These are phyloP conservation scores for Phoma sp. DNA, from an alignment of 2,329 filamentous ascomycete species.

Conservation along the genomic window DNA sequence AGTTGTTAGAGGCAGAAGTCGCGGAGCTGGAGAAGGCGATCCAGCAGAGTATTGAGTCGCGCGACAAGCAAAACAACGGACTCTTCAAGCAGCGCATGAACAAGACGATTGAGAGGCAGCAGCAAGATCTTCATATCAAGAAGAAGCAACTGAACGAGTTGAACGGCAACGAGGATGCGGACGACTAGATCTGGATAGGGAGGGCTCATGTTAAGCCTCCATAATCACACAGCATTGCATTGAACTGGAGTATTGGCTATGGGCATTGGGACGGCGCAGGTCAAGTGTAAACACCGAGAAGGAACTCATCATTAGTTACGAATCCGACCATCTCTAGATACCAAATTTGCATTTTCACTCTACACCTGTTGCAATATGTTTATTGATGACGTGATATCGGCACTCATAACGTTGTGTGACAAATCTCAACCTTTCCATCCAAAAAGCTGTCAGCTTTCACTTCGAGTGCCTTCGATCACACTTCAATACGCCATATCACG, in stretches of 20 bases:
- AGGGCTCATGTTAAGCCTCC: no score
- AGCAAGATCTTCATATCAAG: slow-evolving; percentile 59
- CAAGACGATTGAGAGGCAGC: slow-evolving; percentile 57
- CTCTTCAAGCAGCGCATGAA: slow-evolving; percentile 60
- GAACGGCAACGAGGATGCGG: slow-evolving; percentile 34
- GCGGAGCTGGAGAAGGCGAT: slow-evolving; percentile 62
- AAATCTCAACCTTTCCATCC: no score
- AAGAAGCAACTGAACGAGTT: slow-evolving; percentile 55
- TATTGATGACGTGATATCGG: neutral
- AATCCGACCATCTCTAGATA: slow-evolving; percentile 8
- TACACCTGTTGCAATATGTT: neutral
- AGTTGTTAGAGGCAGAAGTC: slow-evolving; percentile 61
- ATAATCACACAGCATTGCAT: slow-evolving; percentile 3
- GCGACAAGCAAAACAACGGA: slow-evolving; percentile 55
- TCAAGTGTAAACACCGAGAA: neutral
- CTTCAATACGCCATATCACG: neutral
- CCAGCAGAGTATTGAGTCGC: slow-evolving; percentile 51
- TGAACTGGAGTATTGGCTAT: slow-evolving; percentile 1
- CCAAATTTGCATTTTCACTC: neutral
- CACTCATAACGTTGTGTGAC: neutral
- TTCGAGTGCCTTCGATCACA: neutral
- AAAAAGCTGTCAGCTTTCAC: no score
- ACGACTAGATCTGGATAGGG: slow-evolving; percentile 1
- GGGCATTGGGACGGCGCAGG: slow-evolving; percentile 13
- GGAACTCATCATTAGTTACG: neutral